Percentiles rank a stretch among this genome's conserved stretches.
Conservation (phyloP, 1,139 yeast genomes). For the Suhomyces bolitotheri region DNA sequence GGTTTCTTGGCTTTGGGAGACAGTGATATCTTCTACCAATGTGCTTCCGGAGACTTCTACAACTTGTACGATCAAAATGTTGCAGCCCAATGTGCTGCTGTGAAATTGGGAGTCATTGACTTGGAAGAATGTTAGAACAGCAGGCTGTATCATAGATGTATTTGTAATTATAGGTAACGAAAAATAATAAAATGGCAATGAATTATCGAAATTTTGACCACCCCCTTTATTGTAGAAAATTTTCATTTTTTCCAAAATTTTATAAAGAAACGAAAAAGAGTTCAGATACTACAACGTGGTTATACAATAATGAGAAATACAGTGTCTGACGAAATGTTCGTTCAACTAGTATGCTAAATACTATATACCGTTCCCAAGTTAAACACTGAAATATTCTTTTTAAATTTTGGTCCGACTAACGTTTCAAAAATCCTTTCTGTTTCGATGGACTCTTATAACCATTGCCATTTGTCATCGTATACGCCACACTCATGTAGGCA, state of each 20-base stretch:
- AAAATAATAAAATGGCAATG: not conserved
- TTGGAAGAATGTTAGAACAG: conserved; percentile 56
- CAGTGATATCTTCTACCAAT: conserved; percentile 68
- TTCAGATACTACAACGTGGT: too few species aligned
- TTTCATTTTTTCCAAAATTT: too few species aligned
- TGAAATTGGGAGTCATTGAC: conserved; percentile 64
- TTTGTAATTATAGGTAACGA: conserved; percentile 2
- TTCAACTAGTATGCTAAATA: too few species aligned
- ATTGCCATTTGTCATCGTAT: conserved; percentile 49
- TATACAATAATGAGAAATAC: too few species aligned
- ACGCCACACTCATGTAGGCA: conserved; percentile 65
- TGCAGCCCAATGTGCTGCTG: conserved; percentile 66
- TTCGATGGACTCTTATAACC: conserved; percentile 30
- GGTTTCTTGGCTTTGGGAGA: conserved; percentile 74
- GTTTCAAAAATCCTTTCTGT: conserved; percentile 32
- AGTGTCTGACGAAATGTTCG: too few species aligned
- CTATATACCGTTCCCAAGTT: too few species aligned
- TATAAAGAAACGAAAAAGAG: too few species aligned
- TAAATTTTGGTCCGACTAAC: conserved; percentile 11
- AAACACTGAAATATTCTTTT: too few species aligned
- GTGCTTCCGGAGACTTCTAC: conserved; percentile 78
- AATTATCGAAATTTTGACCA: not conserved
- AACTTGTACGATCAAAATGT: conserved; percentile 73
- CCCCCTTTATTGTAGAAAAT: not conserved
- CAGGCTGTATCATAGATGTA: not conserved